These are phyloP conservation scores for Lachnellula suecica DNA, from an alignment of 2,329 filamentous ascomycete genomes.

Conservation along the genomic window DNA sequence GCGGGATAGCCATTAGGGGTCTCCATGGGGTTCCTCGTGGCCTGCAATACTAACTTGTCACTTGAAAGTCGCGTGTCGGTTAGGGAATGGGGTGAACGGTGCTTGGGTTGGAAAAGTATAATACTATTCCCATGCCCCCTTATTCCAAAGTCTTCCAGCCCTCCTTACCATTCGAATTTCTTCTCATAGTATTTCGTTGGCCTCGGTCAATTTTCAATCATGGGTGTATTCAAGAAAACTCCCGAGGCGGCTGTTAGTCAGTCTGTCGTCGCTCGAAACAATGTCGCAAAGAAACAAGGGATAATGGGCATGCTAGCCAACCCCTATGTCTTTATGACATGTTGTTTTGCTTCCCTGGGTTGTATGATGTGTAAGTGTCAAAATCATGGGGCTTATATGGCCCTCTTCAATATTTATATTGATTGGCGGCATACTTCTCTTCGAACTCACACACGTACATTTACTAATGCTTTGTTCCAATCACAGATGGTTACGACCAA, in stretches of 20 bases:
- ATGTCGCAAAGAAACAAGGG: slow-evolving; percentile 38
- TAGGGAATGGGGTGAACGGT: background rate
- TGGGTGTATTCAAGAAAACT: slow-evolving; percentile 4
- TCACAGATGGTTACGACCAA: slow-evolving; percentile 37
- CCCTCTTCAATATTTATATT: too few relatives aligned
- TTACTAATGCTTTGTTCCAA: too few relatives aligned
- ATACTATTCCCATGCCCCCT: background rate
- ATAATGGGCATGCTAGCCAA: slow-evolving; percentile 39
- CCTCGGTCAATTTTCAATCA: background rate
- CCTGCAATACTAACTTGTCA: too few relatives aligned
- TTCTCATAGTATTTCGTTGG: background rate
- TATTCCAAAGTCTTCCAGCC: background rate
- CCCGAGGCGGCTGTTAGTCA: slow-evolving; percentile 27
- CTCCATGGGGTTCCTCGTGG: slow-evolving; percentile 3
- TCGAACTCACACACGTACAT: too few relatives aligned
- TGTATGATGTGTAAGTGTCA: slow-evolving; percentile 32
- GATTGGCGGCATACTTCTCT: too few relatives aligned
- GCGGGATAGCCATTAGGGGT: background rate
- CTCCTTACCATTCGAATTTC: background rate
- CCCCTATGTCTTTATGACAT: slow-evolving; percentile 40
- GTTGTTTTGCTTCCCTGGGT: slow-evolving; percentile 31
- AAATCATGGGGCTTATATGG: too few relatives aligned
- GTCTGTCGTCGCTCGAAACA: slow-evolving; percentile 38
- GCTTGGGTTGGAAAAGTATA: background rate
- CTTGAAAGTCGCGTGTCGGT: too few relatives aligned